phyloP scores from a whole-genome alignment of 1,284 basidiomycete genomes.

The Cronartium quercuum region DNA sequence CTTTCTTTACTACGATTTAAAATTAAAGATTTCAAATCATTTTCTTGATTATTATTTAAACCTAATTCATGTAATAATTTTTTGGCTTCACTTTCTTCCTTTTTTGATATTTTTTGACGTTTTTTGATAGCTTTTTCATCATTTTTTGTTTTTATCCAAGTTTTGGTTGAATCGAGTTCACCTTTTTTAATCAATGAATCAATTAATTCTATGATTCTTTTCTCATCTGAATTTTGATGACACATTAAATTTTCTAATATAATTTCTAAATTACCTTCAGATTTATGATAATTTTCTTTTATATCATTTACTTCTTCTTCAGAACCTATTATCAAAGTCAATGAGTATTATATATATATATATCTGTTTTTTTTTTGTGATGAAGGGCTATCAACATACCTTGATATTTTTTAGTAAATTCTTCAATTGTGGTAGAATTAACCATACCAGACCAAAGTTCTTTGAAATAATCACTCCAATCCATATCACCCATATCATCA shows the following conservation, averaged over 20 bases:
- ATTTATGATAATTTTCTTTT: conserved; percentile 6
- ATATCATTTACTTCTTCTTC: conserved; percentile 33
- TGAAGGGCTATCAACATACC: conserved; percentile 1
- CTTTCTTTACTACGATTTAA: background rate
- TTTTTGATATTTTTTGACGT: conserved; percentile 7
- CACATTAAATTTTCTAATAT: conserved; percentile 26
- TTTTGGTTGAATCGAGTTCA: background rate
- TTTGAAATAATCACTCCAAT: conserved; percentile 36
- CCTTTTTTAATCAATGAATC: conserved; percentile 22
- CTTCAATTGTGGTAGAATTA: conserved; percentile 35
- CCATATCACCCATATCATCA: conserved; percentile 8
- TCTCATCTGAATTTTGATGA: conserved; percentile 11
- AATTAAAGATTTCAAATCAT: conserved; percentile 16
- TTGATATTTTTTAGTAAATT: conserved; percentile 36
- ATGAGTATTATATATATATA: background rate
- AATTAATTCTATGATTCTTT: conserved; percentile 18
- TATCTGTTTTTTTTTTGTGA: no score
- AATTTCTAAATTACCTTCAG: conserved; percentile 8
- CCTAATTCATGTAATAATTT: conserved; percentile 19
- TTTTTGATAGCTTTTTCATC: background rate
- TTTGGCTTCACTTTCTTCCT: conserved; percentile 34
- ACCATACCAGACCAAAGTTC: conserved; percentile 37
- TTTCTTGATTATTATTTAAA: conserved; percentile 16
- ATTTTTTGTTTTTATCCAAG: background rate
- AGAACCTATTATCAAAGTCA: background rate